phyloP scores from a whole-genome alignment of 371 early-diverging fungal species.

The Mucor irregularis region DNA sequence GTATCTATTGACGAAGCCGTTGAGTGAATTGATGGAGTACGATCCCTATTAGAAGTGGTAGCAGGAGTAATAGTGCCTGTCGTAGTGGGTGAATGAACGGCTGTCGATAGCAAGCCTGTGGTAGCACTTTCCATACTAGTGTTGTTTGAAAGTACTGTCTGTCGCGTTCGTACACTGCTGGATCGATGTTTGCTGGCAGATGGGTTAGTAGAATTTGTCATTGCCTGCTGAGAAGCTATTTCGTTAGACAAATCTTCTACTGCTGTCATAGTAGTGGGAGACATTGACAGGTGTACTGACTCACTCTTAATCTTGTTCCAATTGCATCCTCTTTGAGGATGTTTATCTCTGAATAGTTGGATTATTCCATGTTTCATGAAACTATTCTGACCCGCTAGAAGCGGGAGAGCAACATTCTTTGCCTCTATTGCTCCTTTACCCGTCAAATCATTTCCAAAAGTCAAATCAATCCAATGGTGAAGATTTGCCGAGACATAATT shows the following conservation, averaged over 20 bases:
- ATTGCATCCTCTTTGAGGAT: constrained; percentile 63
- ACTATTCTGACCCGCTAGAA: constrained; percentile 63
- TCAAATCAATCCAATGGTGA: constrained; percentile 85
- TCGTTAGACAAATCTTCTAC: neutral
- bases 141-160: constrained; percentile 15
- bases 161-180: constrained; percentile 16
- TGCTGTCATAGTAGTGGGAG: neutral
- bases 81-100: neutral
- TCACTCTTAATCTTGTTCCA: constrained; percentile 35
- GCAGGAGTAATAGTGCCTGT: neutral
- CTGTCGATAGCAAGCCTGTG: constrained; percentile 5
- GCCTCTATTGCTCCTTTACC: constrained; percentile 79
- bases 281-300: neutral
- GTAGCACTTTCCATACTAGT: constrained; percentile 11
- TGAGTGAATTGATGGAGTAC: constrained; percentile 48
- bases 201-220: neutral
- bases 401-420: constrained; percentile 69
- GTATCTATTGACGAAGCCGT: constrained; percentile 48
- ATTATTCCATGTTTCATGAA: constrained; percentile 79
- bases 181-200: neutral
- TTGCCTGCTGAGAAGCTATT: neutral
- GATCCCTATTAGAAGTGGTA: constrained; percentile 22
- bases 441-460: constrained; percentile 77
- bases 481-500: constrained; percentile 76
- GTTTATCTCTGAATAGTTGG: constrained; percentile 73